Evolutionary conservation across 768 basidiomycete genomes (phyloP), one percentile per base, ranked within the genome.

Genomic region (Boletus barrowsii): DNA sequence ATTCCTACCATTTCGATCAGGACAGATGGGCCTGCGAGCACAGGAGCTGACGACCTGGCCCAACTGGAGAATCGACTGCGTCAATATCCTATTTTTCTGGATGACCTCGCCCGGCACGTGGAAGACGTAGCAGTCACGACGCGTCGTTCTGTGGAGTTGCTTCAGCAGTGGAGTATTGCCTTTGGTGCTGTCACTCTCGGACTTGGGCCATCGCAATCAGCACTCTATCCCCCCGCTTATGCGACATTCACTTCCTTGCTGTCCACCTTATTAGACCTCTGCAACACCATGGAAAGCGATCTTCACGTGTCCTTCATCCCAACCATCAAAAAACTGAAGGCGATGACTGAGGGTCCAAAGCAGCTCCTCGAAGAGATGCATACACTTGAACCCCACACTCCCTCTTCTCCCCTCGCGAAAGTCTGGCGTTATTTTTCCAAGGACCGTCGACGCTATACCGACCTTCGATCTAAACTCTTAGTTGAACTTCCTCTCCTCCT

Each of bases 401-500:
- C 71, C 82, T 10, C 79, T 88, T 14, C 74, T 87, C 18, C 13
- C 4, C 14, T 35, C 1, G 33, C 14, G 33, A 35, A 35, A 14
- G 0, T 35, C 33, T 2, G 13, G 14, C 33, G 5, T 35, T 14
- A 8, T 46, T 15, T 22, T 8, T 26, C n/a, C 4, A 35, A 29
- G 24, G 15, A 20, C 13, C 42, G n/a, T 20, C 77, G 79, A 39
- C 83, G 83, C 47, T 90, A 88, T 65, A 75, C 86, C 24, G 85
- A 85, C 0, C 75, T 91, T 10, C 79, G 84, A 6, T 84, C 78
- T 2, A 84, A 87, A 57, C 80, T 92, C 5, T 77, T 76, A 2
- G 73, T 75, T 0, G 87, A 92, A 60, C 79, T 92, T 2, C 90
- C 90, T 3, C 62, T 67, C 1, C 88, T 86, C 64, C 67, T 88